These are phyloP conservation scores for Kuraishia piskuri DNA, from an alignment of 805 yeast genomes.

Conservation along the genomic window DNA sequence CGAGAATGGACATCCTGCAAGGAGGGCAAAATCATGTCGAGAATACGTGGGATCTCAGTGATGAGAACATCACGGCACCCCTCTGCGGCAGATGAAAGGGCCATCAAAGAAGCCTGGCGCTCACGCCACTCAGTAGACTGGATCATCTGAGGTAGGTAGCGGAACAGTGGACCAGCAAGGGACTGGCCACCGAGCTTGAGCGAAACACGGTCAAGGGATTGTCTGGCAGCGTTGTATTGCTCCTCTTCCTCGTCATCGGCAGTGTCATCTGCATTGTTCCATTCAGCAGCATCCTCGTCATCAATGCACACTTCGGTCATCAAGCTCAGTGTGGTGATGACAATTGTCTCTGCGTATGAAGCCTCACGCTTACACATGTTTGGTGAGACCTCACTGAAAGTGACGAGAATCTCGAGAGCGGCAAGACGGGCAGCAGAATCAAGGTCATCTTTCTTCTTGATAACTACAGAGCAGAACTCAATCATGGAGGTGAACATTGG, in stretches of 20 bases:
- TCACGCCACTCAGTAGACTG: constrained; percentile 80
- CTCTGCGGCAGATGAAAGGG: constrained; percentile 92
- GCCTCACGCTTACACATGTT: constrained; percentile 84
- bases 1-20: constrained; percentile 83
- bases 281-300: constrained; percentile 85
- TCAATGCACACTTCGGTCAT: constrained; percentile 89
- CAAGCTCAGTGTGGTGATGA: constrained; percentile 67
- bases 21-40: constrained; percentile 82
- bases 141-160: constrained; percentile 78
- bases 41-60: constrained; percentile 68
- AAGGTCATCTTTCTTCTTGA: constrained; percentile 63
- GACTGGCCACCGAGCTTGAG: constrained; percentile 76
- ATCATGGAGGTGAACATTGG: constrained; percentile 87
- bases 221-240: constrained; percentile 87
- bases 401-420: constrained; percentile 81
- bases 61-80: constrained; percentile 90
- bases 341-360: constrained; percentile 61
- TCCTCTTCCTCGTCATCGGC: constrained; percentile 79
- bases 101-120: constrained; percentile 96
- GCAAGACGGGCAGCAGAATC: constrained; percentile 76
- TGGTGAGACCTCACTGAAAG: constrained; percentile 90
- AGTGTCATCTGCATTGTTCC: constrained; percentile 70
- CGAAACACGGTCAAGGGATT: constrained; percentile 86
- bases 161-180: constrained; percentile 80
- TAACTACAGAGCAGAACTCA: constrained; percentile 76